Evolutionary conservation across 148 eudicot species (phyloP).

Genomic region (Chenopodium album): DNA sequence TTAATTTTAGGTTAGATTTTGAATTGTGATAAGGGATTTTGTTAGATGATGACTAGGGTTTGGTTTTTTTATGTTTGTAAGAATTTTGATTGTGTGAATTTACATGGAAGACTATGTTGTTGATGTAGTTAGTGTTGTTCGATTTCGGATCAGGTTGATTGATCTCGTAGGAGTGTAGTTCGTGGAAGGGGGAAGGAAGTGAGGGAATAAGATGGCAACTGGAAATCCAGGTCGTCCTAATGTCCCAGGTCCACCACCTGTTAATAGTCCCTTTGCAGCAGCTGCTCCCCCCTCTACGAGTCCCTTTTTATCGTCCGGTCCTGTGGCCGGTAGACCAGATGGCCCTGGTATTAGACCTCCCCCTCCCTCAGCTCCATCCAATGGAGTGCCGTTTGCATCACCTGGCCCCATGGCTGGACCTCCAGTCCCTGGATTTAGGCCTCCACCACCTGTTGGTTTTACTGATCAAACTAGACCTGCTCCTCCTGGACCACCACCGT

Average conservation of each 20-base stretch:
- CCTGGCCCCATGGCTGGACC: conserved; percentile 50
- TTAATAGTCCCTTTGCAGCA: conserved; percentile 62
- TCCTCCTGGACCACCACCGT: conserved; percentile 38
- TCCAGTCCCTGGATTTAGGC: conserved; percentile 49
- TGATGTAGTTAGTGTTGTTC: background rate
- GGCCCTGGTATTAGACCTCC: conserved; percentile 57
- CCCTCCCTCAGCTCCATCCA: conserved; percentile 40
- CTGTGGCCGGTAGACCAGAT: conserved; percentile 62
- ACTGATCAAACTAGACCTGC: conserved; percentile 33
- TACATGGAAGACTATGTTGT: background rate
- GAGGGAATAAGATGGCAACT: conserved; percentile 56
- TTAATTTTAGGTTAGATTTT: no score
- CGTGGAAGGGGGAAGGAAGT: conserved; percentile 25
- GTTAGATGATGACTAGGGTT: no score
- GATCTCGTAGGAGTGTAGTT: conserved; percentile 23
- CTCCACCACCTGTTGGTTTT: conserved; percentile 40
- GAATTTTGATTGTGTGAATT: background rate
- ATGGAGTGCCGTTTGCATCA: conserved; percentile 44
- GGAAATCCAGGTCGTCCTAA: conserved; percentile 61
- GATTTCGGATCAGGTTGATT: conserved; percentile 32
- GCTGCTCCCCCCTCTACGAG: conserved; percentile 51
- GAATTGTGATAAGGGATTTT: no score
- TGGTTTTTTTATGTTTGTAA: background rate
- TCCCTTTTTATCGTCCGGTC: conserved; percentile 64
- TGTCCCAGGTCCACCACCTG: conserved; percentile 54